Base-by-base conservation (phyloP, 2,329 filamentous ascomycete genomes). In the Sarocladiaceae sp. region DNA sequence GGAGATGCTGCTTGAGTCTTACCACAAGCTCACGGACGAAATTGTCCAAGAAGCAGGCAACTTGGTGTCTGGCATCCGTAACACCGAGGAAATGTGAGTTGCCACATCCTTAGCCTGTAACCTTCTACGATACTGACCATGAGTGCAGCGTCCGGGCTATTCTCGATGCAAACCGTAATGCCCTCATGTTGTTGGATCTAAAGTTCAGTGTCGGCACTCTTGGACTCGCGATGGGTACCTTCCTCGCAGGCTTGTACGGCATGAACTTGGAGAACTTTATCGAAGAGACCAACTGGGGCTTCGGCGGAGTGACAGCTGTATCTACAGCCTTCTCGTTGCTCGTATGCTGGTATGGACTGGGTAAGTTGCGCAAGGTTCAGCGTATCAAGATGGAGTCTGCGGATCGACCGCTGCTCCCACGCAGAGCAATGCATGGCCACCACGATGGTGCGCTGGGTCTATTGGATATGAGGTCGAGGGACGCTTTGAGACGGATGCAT, bases 181-280 rank as follows among this genome's bases (percentile, higher is more conserved):
- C 91, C 8, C 88, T 99, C 58, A 99, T 99, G 94, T 79, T 99
- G 17, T 81, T 97, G 28, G 94, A 97, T 58, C 84, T 99, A 60
- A 96, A 96, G 66, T 96, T 97, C 73, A 94, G 88, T 65, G 92
- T 99, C 55, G 90, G 91, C 53, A 97, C 94, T 1, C 82, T 99
- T 4, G 91, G 92, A n/a, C 83, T 97, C 46, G 93, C 90, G 52
- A 90, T 92, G 65, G 94, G 94, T 52, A 97, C 94, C 48, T 95
- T 97, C 65, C 80, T 97, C 62, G 95, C 94, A 8, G 92, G 92
- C n/a, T 83, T 99, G n/a, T 99, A 97, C 77, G 94, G 94, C 61
- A 97, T 97, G 92, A 99, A 99, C 73, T 76, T 99, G 58, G 95
- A 97, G 66, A 97, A 97, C 71, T 97, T 97, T 69, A 90, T 97